phyloP scores from a whole-genome alignment of 805 yeast genomes.

The Lachancea quebecensis region DNA sequence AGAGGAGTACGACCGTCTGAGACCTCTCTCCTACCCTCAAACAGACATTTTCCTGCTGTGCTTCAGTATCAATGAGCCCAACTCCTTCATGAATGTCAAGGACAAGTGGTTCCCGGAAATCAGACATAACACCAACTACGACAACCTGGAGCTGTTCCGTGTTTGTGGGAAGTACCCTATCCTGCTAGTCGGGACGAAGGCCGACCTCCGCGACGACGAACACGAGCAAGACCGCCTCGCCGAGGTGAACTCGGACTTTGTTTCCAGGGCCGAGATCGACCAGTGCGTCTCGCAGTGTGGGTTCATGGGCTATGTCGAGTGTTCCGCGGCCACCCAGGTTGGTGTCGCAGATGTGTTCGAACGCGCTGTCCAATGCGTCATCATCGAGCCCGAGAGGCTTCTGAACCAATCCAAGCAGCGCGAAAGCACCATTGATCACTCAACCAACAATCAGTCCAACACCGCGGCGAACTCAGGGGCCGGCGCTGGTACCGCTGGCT shows the following conservation, averaged over 20 bases:
- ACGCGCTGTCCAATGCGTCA: slow-evolving; percentile 65
- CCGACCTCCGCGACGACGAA: slow-evolving; percentile 77
- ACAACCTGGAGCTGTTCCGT: slow-evolving; percentile 24
- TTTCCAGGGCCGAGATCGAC: slow-evolving; percentile 54
- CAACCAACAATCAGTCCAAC: slow-evolving; percentile 1
- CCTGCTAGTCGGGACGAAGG: slow-evolving; percentile 79
- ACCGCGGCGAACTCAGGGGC: slow-evolving; percentile 1
- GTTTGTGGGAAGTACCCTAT: slow-evolving; percentile 36
- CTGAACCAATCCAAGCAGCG: slow-evolving; percentile 3
- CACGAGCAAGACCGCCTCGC: slow-evolving; percentile 59
- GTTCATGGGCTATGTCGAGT: slow-evolving; percentile 71
- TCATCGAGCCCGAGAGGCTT: slow-evolving; percentile 36
- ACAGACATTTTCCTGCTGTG: slow-evolving; percentile 84
- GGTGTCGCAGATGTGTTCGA: slow-evolving; percentile 86
- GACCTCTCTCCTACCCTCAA: slow-evolving; percentile 88
- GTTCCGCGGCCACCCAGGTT: slow-evolving; percentile 83
- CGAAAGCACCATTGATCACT: slow-evolving; percentile 1
- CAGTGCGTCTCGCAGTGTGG: slow-evolving; percentile 64
- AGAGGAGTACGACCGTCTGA: slow-evolving; percentile 79
- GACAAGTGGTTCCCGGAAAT: slow-evolving; percentile 85
- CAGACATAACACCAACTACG: slow-evolving; percentile 68
- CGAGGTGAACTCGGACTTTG: slow-evolving; percentile 55
- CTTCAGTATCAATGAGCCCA: slow-evolving; percentile 75
- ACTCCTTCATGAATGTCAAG: slow-evolving; percentile 72
- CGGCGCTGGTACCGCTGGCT: slow-evolving; percentile 8